Conservation (phyloP, 2,329 filamentous ascomycete species). For the Clonostachys byssicola region DNA sequence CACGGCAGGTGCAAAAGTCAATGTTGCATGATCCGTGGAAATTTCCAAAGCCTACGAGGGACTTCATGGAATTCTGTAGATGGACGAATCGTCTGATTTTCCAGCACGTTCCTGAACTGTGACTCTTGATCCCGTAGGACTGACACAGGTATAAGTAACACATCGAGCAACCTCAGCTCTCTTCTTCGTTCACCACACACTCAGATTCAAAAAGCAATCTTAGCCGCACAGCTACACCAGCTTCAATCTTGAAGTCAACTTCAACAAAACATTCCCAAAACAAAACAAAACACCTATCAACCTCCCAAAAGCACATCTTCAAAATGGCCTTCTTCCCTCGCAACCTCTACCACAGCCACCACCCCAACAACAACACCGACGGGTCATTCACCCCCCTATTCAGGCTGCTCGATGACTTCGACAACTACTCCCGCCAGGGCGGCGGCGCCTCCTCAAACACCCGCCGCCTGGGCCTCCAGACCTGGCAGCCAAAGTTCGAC, state of each 20-base stretch:
- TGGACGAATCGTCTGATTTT: too few species aligned
- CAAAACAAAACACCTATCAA: conserved; percentile 4
- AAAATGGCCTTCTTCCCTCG: conserved; percentile 57
- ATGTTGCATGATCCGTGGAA: conserved; percentile 2
- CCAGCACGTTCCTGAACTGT: too few species aligned
- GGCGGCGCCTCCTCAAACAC: conserved; percentile 8
- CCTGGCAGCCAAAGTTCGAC: conserved; percentile 76
- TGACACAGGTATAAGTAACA: background rate
- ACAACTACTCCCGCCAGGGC: conserved; percentile 45
- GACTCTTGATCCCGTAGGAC: background rate
- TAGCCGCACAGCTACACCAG: background rate
- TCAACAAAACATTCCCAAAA: background rate
- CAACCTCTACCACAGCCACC: conserved; percentile 43
- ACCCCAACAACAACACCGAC: conserved; percentile 31
- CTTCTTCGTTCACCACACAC: background rate
- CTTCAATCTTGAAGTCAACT: background rate
- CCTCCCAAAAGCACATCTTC: conserved; percentile 22
- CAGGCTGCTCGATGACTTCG: conserved; percentile 61
- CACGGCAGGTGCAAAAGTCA: conserved; percentile 5
- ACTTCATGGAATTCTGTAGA: background rate
- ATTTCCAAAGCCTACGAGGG: background rate
- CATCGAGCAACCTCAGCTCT: background rate
- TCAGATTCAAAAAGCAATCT: background rate
- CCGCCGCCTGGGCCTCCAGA: conserved; percentile 27
- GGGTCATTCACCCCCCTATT: conserved; percentile 56